Evolutionary conservation across 2,329 filamentous ascomycete species (phyloP), one percentile per base, ranked within the genome.

Genomic region (Clonostachys byssicola): DNA sequence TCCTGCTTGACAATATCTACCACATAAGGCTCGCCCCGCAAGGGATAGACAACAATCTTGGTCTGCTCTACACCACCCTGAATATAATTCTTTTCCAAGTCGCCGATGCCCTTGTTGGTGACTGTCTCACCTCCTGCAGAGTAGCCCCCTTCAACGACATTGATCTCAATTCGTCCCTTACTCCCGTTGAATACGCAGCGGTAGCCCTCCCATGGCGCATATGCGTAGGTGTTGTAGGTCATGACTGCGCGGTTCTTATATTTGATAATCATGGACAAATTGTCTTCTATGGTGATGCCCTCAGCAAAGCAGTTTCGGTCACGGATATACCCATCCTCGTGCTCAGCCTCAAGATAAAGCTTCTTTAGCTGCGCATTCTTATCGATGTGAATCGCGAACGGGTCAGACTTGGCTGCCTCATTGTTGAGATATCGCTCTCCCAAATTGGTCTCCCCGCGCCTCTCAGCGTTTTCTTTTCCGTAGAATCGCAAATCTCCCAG

Each of bases 261-360:
- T 43, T 64, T 60, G 34, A 74, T 70, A 50, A 75, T 59, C 35
- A 75, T 64, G 5, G 64, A 67, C 63, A 75, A 68, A 2, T 70
- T 76, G 50, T 75, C 72, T 51, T 76, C 72, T 39, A 75, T 76
- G 44, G 61, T 74, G 47, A 75, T 74, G 10, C 72, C 73, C 48
- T 76, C 72, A 0, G 68, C 64, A 47, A 75, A 75, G 9, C 73
- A 70, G 43, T 66, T 73, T 40, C 73, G 69, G 36, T 76, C 73
- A 2, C 72, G 67, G 49, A 70, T 69, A 48, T 76, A 76, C 7
- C 67, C 66, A 50, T 76, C 73, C 49, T 76, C 73, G 40, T 74
- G 63, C 58, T 76, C 73, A 0, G 73, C 72, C 34, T 74, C 70
- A 1, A 73, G 60, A 49, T 74, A 75, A 53, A 74, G 61, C 20